A percentile compares a stretch with the other conserved stretches of the same genome.
Evolutionary conservation across 2,329 filamentous ascomycete genomes (phyloP).

Genomic region (Arthrinium puccinioides): DNA sequence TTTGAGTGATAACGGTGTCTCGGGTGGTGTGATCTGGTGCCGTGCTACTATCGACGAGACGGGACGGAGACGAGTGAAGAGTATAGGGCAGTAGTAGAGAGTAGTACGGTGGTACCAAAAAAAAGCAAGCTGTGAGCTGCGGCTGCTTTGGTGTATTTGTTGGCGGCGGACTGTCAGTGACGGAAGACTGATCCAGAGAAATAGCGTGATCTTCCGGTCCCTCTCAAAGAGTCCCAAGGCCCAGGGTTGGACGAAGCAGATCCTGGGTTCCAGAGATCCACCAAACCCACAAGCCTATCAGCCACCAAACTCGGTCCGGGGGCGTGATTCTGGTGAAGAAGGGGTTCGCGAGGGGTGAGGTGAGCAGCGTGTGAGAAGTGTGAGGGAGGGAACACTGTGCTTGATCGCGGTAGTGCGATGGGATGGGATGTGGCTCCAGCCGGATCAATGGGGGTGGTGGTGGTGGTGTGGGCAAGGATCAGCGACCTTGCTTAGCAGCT

Average conservation of each 20-base stretch:
- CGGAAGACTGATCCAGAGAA: conserved; percentile 20
- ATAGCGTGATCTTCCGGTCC: conserved; percentile 23
- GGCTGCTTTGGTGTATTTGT: conserved; percentile 30
- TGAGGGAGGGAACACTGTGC: background rate
- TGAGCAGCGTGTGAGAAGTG: conserved; percentile 6
- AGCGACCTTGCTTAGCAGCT: conserved; percentile 4
- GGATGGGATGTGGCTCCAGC: conserved; percentile 4
- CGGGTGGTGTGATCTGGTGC: conserved; percentile 12
- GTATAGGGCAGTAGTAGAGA: conserved; percentile 20
- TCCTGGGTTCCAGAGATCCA: conserved; percentile 12
- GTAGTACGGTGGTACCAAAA: conserved; percentile 25
- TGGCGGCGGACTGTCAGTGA: conserved; percentile 22
- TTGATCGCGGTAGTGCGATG: no score
- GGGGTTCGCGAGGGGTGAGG: conserved; percentile 11
- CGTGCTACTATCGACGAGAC: conserved; percentile 17
- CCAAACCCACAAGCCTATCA: conserved; percentile 17
- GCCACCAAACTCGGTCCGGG: conserved; percentile 4
- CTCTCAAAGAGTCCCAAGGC: conserved; percentile 14
- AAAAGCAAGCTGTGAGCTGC: conserved; percentile 23
- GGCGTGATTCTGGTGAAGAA: background rate
- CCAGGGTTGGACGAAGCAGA: conserved; percentile 20
- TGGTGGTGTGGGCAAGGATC: conserved; percentile 1
- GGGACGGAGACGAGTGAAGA: conserved; percentile 19
- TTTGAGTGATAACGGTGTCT: conserved; percentile 19
- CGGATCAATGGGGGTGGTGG: conserved; percentile 1